Percentiles rank a stretch among this genome's conserved stretches.
Conservation (phyloP, 192 early-diverging fungal genomes). For the Phycomyces nitens region DNA sequence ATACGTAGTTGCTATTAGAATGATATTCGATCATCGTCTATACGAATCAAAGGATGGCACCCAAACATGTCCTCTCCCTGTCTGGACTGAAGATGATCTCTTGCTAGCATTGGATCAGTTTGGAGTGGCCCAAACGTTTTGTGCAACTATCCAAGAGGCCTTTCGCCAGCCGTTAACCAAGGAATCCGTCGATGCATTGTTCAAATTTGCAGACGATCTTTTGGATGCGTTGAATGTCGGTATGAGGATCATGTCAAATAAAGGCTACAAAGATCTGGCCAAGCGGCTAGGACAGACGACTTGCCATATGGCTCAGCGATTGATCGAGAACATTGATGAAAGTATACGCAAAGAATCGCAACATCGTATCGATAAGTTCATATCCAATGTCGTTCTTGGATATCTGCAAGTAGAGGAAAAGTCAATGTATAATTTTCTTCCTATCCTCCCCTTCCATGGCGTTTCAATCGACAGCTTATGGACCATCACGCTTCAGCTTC, state of each 20-base stretch:
- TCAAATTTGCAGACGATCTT: conserved; percentile 1
- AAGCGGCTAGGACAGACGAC: conserved; percentile 37
- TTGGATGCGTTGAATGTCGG: conserved; percentile 22
- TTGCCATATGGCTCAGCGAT: conserved; percentile 33
- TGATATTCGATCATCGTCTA: neutral
- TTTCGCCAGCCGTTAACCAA: conserved; percentile 10
- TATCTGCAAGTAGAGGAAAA: conserved; percentile 9
- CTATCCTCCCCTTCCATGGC: conserved; percentile 23
- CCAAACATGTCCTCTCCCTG: neutral
- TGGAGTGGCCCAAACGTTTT: conserved; percentile 31
- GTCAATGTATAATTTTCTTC: conserved; percentile 16
- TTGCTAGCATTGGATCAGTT: conserved; percentile 42
- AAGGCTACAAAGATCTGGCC: conserved; percentile 5
- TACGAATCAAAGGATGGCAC: neutral
- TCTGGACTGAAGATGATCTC: conserved; percentile 39
- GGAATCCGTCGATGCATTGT: neutral
- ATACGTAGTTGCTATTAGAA: neutral
- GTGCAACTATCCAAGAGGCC: conserved; percentile 25
- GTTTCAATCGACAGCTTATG: conserved; percentile 23
- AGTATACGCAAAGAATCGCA: conserved; percentile 6
- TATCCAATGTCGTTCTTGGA: conserved; percentile 3
- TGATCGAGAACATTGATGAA: conserved; percentile 8
- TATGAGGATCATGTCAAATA: conserved; percentile 15
- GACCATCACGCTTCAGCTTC: conserved; percentile 13
- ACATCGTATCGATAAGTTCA: conserved; percentile 4